Evolutionary conservation across 2,329 filamentous ascomycete genomes (phyloP), one percentile per base, ranked within the genome.

Genomic region (Penicillium oxalicum): DNA sequence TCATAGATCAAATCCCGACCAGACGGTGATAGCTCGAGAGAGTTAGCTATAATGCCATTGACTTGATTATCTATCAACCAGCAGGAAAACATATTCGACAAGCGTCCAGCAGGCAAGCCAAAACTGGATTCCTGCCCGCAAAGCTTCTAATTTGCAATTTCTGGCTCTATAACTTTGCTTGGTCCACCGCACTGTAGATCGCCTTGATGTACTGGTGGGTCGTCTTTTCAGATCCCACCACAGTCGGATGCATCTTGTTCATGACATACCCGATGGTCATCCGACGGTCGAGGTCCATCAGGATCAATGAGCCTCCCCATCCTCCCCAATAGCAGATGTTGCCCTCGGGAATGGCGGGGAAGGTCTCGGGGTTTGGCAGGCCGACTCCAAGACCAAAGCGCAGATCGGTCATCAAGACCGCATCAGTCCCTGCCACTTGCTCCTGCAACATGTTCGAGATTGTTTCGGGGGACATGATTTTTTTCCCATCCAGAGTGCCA

Each of bases 251-350:
- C 71, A 76, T 74, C 46, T 67, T 71, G 49, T 76, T 76, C 73
- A 77, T 76, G 2, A 63, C 58, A 59, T 77, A 77, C 0, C 61
- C 57, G 28, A 77, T 67, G 0, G 74, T 76, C 49, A 76, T 56
- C 12, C 62, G 56, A 2, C 66, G 56, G 29, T 74, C 70, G 4
- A 68, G 35, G 53, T 77, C 75, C 64, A 76, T 72, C 27, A 76
- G 50, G 3, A 65, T 52, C 1, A 73, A 47, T 0, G 73, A 74
- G 0, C 75, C 74, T 9, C 74, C 74, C 67, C 68, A 75, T 0
- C 74, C 74, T 25, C 66, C 64, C 73, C 75, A 76, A 47, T 66
- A 74, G 39, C 66, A 68, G 3, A 61, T 50, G 4, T 57, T 54
- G 0, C 71, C 73, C 6, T 57, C 50, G 0, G 65, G 66, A 4